Conservation (phyloP, 106 monocot species). For the Allium cepa region DNA sequence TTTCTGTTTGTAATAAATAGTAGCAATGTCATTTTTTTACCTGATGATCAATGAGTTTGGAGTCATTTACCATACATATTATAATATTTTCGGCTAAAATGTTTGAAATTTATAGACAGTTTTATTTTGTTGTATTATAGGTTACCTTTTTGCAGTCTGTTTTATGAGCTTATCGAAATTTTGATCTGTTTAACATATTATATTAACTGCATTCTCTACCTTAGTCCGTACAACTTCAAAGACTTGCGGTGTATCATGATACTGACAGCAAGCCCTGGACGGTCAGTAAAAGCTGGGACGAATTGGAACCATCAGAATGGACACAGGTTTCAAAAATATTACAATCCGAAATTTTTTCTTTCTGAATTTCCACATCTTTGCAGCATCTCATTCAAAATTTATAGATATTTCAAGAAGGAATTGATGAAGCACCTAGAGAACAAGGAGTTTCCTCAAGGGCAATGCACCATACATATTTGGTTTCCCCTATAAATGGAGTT, state of each 20-base stretch:
- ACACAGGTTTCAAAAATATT: conserved; percentile 51
- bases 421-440: conserved; percentile 32
- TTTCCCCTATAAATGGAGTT: conserved; percentile 94
- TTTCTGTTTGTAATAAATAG: too few species aligned
- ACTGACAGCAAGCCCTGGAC: conserved; percentile 73
- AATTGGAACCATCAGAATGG: conserved; percentile 75
- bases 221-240: conserved; percentile 79
- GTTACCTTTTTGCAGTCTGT: background rate
- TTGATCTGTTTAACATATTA: background rate
- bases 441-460: conserved; percentile 36
- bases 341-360: background rate
- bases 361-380: background rate
- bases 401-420: conserved; percentile 91
- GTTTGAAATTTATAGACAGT: background rate
- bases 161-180: background rate
- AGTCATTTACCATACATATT: background rate
- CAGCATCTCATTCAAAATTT: background rate
- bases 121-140: background rate
- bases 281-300: conserved; percentile 74
- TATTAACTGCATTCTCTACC: conserved; percentile 6
- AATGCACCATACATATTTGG: conserved; percentile 53
- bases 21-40: too few species aligned
- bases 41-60: too few species aligned
- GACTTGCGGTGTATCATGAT: conserved; percentile 90
- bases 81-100: background rate